A percentile compares a stretch with the other conserved stretches of the same genome.
Conservation (phyloP, 371 early-diverging fungal genomes). For the Sporodiniella umbellata region DNA sequence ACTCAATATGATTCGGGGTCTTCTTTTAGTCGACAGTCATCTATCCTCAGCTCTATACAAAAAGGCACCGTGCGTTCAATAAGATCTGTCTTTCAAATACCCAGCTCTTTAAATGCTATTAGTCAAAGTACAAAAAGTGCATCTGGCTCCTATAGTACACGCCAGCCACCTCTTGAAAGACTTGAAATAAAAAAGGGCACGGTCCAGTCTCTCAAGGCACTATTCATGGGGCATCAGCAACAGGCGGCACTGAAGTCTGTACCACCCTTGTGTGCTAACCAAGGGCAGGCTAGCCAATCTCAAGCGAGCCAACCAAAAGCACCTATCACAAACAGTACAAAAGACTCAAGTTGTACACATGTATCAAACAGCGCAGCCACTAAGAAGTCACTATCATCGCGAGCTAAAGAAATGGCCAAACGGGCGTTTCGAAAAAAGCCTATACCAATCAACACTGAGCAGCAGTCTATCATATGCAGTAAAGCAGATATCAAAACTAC, state of each 20-base stretch:
- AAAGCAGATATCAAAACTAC: too few species aligned
- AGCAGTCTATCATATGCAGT: background rate
- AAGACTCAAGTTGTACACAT: background rate
- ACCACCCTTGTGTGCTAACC: background rate
- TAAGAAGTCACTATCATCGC: slow-evolving; percentile 7
- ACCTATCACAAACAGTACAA: background rate
- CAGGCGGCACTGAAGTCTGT: slow-evolving; percentile 1
- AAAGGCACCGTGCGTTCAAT: slow-evolving; percentile 43
- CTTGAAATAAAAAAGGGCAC: slow-evolving; percentile 37
- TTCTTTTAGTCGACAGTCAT: slow-evolving; percentile 22
- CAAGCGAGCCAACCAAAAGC: slow-evolving; percentile 1
- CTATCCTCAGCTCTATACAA: slow-evolving; percentile 34
- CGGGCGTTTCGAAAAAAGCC: slow-evolving; percentile 19
- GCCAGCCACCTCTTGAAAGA: background rate
- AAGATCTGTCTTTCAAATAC: slow-evolving; percentile 38
- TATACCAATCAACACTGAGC: background rate
- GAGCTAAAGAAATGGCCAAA: slow-evolving; percentile 18
- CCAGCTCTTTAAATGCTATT: slow-evolving; percentile 15
- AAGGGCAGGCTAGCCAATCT: slow-evolving; percentile 5
- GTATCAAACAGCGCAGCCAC: background rate
- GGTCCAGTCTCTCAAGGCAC: slow-evolving; percentile 30
- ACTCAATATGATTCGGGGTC: slow-evolving; percentile 21
- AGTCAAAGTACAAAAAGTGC: slow-evolving; percentile 5
- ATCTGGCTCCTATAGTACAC: slow-evolving; percentile 1
- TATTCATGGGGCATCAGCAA: slow-evolving; percentile 20